Percentiles rank a stretch among this genome's conserved stretches.
Evolutionary conservation across 2,329 filamentous ascomycete species (phyloP).

Genomic region (Epichloe sp.): DNA sequence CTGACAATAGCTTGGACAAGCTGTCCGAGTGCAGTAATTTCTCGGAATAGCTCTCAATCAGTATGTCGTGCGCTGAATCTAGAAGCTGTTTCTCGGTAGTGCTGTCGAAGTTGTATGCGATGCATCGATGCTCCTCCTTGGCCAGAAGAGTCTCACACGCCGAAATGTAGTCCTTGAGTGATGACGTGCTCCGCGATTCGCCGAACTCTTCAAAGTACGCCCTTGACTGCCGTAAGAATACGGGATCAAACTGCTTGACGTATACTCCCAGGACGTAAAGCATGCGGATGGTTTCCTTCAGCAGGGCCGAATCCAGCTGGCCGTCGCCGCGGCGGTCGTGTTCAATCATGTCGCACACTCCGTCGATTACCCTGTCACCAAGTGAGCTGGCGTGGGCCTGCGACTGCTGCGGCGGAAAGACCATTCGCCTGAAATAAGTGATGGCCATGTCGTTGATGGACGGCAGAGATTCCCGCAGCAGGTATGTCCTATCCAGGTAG

Average conservation of each 20-base stretch:
- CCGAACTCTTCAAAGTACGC: slow-evolving; percentile 59
- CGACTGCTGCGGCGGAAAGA: slow-evolving; percentile 24
- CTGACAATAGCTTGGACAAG: slow-evolving; percentile 59
- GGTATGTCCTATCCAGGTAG: slow-evolving; percentile 82
- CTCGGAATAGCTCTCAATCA: slow-evolving; percentile 56
- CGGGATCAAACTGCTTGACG: slow-evolving; percentile 62
- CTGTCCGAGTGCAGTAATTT: slow-evolving; percentile 53
- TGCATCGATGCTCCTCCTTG: slow-evolving; percentile 62
- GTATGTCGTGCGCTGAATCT: slow-evolving; percentile 54
- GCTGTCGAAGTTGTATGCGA: slow-evolving; percentile 68
- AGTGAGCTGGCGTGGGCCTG: slow-evolving; percentile 8
- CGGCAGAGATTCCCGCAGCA: slow-evolving; percentile 56
- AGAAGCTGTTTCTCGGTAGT: slow-evolving; percentile 70
- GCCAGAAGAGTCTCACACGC: slow-evolving; percentile 56
- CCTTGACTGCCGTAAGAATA: slow-evolving; percentile 55
- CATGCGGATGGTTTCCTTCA: slow-evolving; percentile 67
- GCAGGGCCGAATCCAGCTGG: slow-evolving; percentile 48
- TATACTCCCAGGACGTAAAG: slow-evolving; percentile 79
- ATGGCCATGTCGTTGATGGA: slow-evolving; percentile 76
- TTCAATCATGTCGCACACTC: slow-evolving; percentile 64
- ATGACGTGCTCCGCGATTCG: slow-evolving; percentile 46
- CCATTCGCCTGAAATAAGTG: slow-evolving; percentile 54
- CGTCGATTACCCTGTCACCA: slow-evolving; percentile 21
- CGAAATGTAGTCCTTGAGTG: slow-evolving; percentile 63
- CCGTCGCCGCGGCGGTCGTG: slow-evolving; percentile 50